These are phyloP conservation scores for Fusarium clavum DNA, from an alignment of 2,329 filamentous ascomycete species.

Conservation along the genomic window DNA sequence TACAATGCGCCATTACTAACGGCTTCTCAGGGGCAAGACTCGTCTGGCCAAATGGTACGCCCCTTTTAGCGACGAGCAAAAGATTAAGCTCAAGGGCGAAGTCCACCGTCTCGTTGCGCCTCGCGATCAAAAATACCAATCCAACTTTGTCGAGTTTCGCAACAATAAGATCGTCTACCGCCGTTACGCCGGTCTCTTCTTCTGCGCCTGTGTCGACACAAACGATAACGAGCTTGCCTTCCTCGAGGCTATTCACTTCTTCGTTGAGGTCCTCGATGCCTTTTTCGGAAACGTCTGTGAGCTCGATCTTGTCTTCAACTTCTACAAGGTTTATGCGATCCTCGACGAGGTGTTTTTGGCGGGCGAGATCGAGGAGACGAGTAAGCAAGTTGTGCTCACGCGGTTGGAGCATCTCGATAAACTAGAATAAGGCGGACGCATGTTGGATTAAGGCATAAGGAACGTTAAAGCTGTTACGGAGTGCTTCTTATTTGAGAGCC, in stretches of 20 bases:
- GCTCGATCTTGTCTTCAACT: slow-evolving; percentile 88
- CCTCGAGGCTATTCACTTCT: slow-evolving; percentile 98
- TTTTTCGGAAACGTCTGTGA: slow-evolving; percentile 99
- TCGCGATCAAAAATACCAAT: slow-evolving; percentile 98
- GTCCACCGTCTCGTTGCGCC: slow-evolving; percentile 97
- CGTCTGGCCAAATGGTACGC: slow-evolving; percentile 99
- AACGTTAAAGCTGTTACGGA: not conserved
- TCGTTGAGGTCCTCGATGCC: slow-evolving; percentile 97
- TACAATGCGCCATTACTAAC: not conserved
- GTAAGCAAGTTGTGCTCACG: slow-evolving; percentile 96
- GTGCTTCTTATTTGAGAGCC: not conserved
- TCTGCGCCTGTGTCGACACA: slow-evolving; percentile 98
- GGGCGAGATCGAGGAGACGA: slow-evolving; percentile 98
- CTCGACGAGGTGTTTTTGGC: slow-evolving; percentile 98
- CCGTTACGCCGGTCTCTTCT: slow-evolving; percentile 97
- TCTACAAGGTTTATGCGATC: slow-evolving; percentile 94
- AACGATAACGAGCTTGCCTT: slow-evolving; percentile 99
- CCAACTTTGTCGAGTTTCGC: slow-evolving; percentile 97
- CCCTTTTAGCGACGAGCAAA: slow-evolving; percentile 98
- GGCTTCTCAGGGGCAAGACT: slow-evolving; percentile 84
- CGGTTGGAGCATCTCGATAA: slow-evolving; percentile 96
- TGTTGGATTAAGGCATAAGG: not conserved
- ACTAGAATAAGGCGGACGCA: slow-evolving; percentile 72
- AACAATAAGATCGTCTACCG: slow-evolving; percentile 98
- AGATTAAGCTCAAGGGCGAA: slow-evolving; percentile 99